phyloP scores from a whole-genome alignment of 2,329 filamentous ascomycete species.

The Fusarium chaquense region DNA sequence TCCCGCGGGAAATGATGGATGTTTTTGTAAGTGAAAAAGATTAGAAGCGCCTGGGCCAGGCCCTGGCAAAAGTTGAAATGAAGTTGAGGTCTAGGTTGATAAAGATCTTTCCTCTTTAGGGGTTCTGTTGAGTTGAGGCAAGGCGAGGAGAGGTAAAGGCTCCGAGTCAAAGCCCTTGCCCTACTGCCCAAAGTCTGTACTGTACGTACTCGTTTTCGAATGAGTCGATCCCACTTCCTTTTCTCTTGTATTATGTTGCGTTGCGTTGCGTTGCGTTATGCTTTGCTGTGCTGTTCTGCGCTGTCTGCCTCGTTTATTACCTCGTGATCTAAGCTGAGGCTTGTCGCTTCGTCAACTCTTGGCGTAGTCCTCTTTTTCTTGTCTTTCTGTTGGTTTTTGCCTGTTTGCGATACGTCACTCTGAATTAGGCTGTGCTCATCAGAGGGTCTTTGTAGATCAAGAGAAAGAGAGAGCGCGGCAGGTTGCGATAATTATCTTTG shows the following conservation, averaged over 20 bases:
- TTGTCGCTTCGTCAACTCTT: conserved; percentile 37
- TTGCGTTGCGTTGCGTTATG: conserved; percentile 3
- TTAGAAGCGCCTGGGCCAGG: conserved; percentile 15
- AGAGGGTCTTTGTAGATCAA: conserved; percentile 38
- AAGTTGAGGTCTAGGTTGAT: conserved; percentile 29
- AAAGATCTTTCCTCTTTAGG: conserved; percentile 37
- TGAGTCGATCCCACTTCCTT: conserved; percentile 26
- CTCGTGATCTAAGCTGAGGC: conserved; percentile 29
- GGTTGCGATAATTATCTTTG: conserved; percentile 43
- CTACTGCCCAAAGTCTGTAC: conserved; percentile 19
- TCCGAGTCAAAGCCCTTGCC: conserved; percentile 37
- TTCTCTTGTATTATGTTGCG: conserved; percentile 3
- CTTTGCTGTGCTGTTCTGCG: conserved; percentile 7
- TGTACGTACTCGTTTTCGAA: conserved; percentile 4
- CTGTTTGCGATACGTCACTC: conserved; percentile 43
- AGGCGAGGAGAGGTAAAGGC: not conserved
- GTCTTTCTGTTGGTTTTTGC: conserved; percentile 35
- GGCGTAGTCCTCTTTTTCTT: conserved; percentile 33
- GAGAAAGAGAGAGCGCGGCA: conserved; percentile 24
- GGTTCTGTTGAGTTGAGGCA: conserved; percentile 31
- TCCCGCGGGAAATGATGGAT: conserved; percentile 25
- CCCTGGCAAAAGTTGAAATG: conserved; percentile 28
- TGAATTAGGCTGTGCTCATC: conserved; percentile 37
- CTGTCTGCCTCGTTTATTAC: conserved; percentile 36
- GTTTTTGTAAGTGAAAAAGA: conserved; percentile 17